phyloP scores from a whole-genome alignment of 2,329 filamentous ascomycete genomes.

The Chaetomium globosum region DNA sequence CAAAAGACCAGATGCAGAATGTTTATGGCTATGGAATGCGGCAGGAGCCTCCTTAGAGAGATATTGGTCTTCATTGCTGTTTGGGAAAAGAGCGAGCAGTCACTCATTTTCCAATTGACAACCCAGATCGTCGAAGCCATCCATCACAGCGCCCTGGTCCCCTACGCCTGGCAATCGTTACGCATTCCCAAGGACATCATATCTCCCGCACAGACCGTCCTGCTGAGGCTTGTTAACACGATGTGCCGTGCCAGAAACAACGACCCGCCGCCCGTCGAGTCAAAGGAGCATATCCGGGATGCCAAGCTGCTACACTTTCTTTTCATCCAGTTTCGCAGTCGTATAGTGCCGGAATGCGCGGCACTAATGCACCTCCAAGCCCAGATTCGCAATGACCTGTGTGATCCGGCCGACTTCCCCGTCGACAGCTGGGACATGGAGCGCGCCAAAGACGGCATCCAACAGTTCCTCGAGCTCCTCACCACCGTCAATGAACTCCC shows the following conservation, averaged over 20 bases:
- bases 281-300: slow-evolving; percentile 59
- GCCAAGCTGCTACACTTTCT: slow-evolving; percentile 79
- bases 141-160: slow-evolving; percentile 83
- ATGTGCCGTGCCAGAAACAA: slow-evolving; percentile 68
- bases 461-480: slow-evolving; percentile 92
- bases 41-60: slow-evolving; percentile 84
- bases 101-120: slow-evolving; percentile 95
- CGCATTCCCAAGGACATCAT: slow-evolving; percentile 94
- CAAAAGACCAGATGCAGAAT: slow-evolving; percentile 90
- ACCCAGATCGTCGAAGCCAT: slow-evolving; percentile 94
- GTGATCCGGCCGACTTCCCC: slow-evolving; percentile 83
- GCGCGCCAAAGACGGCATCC: slow-evolving; percentile 89
- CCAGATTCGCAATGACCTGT: slow-evolving; percentile 76
- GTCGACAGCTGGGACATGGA: slow-evolving; percentile 98
- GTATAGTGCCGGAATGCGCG: slow-evolving; percentile 90
- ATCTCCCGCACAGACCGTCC: slow-evolving; percentile 88
- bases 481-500: slow-evolving; percentile 84
- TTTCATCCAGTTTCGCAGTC: slow-evolving; percentile 87
- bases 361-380: slow-evolving; percentile 93
- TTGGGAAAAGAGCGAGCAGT: slow-evolving; percentile 92
- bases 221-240: slow-evolving; percentile 86
- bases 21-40: slow-evolving; percentile 84
- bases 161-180: slow-evolving; percentile 89
- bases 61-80: slow-evolving; percentile 95
- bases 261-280: slow-evolving; percentile 50